Percentiles rank a stretch among this genome's conserved stretches.
phyloP scores from a whole-genome alignment of 163 green algal genomes.

The Scenedesmus sp. region DNA sequence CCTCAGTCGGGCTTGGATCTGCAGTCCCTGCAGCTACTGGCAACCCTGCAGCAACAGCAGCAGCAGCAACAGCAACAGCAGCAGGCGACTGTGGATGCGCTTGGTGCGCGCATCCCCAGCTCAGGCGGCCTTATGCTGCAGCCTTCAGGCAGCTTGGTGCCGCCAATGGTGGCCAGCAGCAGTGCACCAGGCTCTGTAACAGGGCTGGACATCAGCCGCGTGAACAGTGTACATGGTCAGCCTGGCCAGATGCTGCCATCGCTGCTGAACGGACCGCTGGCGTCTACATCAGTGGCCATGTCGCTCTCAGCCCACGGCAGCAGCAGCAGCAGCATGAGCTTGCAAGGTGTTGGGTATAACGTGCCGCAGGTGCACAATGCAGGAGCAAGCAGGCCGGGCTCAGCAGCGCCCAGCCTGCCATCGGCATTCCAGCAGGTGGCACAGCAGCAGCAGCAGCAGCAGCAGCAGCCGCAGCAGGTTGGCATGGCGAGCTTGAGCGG shows the following conservation, averaged over 20 bases:
- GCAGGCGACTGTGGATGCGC: slow-evolving; percentile 13
- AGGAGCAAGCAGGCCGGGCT: not conserved
- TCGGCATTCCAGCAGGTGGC: slow-evolving; percentile 23
- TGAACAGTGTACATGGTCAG: not conserved
- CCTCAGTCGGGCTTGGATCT: slow-evolving; percentile 20
- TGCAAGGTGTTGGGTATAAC: not conserved
- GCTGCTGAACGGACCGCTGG: not conserved
- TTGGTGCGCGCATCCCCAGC: not conserved
- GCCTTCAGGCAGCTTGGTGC: not conserved
- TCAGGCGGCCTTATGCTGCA: slow-evolving; percentile 19
- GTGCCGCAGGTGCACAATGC: not conserved
- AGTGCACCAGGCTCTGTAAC: not conserved
- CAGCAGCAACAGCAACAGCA: slow-evolving; percentile 50
- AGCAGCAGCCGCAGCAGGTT: not conserved
- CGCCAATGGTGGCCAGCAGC: not conserved
- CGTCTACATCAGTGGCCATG: slow-evolving; percentile 6
- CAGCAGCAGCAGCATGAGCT: not conserved
- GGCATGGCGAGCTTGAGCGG: not conserved
- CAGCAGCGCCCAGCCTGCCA: slow-evolving; percentile 15
- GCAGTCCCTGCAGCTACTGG: slow-evolving; percentile 51
- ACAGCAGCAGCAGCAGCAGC: not conserved
- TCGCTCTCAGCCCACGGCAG: slow-evolving; percentile 15
- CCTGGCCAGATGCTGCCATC: slow-evolving; percentile 18
- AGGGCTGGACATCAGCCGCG: not conserved
- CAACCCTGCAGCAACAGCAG: slow-evolving; percentile 32